phyloP scores from a whole-genome alignment of 2,329 filamentous ascomycete species.

The Bertia moriformis region DNA sequence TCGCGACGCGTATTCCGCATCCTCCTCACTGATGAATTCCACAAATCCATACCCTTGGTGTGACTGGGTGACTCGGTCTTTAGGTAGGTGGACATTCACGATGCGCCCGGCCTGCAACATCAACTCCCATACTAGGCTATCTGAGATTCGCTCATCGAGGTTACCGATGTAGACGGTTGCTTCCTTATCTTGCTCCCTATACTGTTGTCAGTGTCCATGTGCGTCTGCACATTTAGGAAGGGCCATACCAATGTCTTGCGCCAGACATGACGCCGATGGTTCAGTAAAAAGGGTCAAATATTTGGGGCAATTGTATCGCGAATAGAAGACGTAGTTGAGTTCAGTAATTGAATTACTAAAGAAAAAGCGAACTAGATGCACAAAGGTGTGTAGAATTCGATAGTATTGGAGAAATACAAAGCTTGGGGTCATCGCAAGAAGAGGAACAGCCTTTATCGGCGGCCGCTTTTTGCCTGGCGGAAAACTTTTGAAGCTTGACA shows the following conservation, averaged over 20 bases:
- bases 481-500: conserved; percentile 1
- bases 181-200: conserved; percentile 92
- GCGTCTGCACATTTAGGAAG: background rate
- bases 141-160: conserved; percentile 87
- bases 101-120: conserved; percentile 97
- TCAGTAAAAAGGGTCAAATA: background rate
- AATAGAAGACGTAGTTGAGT: too few species aligned
- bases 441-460: too few species aligned
- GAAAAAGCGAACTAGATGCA: too few species aligned
- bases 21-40: conserved; percentile 88
- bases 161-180: conserved; percentile 97
- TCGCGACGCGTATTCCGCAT: conserved; percentile 90
- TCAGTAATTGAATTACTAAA: too few species aligned
- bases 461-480: too few species aligned
- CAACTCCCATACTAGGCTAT: conserved; percentile 86
- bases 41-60: conserved; percentile 99
- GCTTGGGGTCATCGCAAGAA: too few species aligned
- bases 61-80: conserved; percentile 90
- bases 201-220: conserved; percentile 5
- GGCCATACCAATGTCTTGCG: conserved; percentile 1
- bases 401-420: too few species aligned
- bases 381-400: too few species aligned
- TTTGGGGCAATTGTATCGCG: too few species aligned
- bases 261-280: background rate
- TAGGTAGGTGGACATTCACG: conserved; percentile 93